Evolutionary conservation across 768 basidiomycete species (phyloP), one percentile per base, ranked within the genome.

Genomic region (Collybia sp.): DNA sequence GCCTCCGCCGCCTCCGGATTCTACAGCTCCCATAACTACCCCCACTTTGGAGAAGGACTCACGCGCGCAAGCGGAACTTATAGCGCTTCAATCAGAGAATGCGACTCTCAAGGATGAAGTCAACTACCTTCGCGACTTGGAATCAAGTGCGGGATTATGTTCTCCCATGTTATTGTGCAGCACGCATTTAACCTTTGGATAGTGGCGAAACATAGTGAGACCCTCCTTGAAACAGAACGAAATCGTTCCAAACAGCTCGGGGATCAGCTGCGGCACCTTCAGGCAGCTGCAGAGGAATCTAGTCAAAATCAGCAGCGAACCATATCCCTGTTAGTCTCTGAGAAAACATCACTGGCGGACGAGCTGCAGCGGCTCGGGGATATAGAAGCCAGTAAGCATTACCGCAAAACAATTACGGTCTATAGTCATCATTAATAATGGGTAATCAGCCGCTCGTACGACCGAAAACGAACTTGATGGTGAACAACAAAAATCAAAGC

Each of bases 291-390:
- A 38, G 69, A 70, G 43, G 50, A 53, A 1, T 49, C 58, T 19
- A 58, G 69, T 34, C 71, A 77, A 53, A 83, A 75, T 54, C 83
- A 85, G 53, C 81, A 80, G 49, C 82, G 82, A 54, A 87, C 85
- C 0, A 88, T 93, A 47, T 72, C 83, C 39, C 60, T 86, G n/a
- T 71, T 93, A 12, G 87, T 91, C 15, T 74, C 80, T 2, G 87
- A 88, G 56, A 88, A 87, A 61, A 74, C 79, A 6, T 70, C 75
- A 15, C 68, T 88, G 31, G 65, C 69, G 12, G 59, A 74, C n/a
- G 77, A 82, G 35, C 59, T 86, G 35, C 73, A 83, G 51, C 75
- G 75, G 42, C 57, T 85, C 39, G 77, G 79, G 37, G 75, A 70
- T 40, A 61, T 77, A n/a, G 84, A 87, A 57, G 64, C 71, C 34